Evolutionary conservation across 768 basidiomycete genomes (phyloP).

Genomic region (Russula ochroleuca): DNA sequence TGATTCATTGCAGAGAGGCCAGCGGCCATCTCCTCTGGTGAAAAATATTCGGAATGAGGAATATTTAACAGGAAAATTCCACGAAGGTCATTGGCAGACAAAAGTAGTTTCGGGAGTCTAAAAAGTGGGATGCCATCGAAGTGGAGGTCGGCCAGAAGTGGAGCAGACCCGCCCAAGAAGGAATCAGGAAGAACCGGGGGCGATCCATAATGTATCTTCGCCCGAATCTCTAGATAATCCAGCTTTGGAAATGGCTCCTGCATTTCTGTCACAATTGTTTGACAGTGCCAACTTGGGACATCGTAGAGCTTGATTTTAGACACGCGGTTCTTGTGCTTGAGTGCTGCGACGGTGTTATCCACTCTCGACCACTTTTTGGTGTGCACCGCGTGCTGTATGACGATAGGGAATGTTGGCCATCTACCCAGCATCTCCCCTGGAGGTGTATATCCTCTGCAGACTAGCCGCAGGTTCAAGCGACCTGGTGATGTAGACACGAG

Average conservation of each 20-base stretch:
- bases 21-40: background rate
- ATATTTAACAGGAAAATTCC: background rate
- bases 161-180: background rate
- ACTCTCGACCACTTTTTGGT: background rate
- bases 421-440: background rate
- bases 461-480: background rate
- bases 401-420: background rate
- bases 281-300: background rate
- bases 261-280: background rate
- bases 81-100: background rate
- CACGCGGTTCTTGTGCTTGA: background rate
- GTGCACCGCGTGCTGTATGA: background rate
- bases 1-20: background rate
- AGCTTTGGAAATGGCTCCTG: background rate
- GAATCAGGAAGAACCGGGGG: background rate
- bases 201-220: no score
- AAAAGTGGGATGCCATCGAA: background rate
- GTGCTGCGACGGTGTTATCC: background rate
- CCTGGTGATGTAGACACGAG: background rate
- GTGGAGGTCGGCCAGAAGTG: background rate
- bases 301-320: background rate
- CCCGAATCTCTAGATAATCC: background rate
- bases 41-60: background rate
- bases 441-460: background rate
- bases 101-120: background rate